A percentile compares a stretch with the other conserved stretches of the same genome.
These are phyloP conservation scores for Pythium brassicae DNA, from an alignment of 352 stramenopile species.

Conservation along the genomic window DNA sequence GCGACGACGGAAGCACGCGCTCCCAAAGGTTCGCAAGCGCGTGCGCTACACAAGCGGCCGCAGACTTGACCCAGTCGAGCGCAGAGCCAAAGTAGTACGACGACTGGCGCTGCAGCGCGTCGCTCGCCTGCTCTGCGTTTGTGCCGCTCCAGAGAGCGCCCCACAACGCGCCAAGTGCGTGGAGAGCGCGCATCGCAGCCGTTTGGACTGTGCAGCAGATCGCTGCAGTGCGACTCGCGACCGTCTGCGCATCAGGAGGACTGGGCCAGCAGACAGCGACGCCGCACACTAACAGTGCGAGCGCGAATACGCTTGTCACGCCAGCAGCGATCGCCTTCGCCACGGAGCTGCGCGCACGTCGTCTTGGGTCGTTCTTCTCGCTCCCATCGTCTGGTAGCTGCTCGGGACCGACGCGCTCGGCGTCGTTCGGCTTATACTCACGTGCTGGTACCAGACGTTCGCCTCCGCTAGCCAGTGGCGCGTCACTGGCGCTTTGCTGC, in stretches of 20 bases:
- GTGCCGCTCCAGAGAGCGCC: neutral
- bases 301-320: neutral
- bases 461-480: neutral
- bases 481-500: neutral
- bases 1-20: neutral
- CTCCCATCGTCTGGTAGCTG: too few relatives aligned
- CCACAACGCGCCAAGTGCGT: neutral
- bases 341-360: neutral
- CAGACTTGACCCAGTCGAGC: neutral
- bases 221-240: neutral
- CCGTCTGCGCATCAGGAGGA: neutral
- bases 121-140: neutral
- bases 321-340: neutral
- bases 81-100: neutral
- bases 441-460: too few relatives aligned
- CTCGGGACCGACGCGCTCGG: too few relatives aligned
- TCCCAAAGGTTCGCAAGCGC: constrained; percentile 1
- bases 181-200: neutral
- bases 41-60: neutral
- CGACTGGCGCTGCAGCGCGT: neutral
- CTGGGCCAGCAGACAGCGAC: neutral
- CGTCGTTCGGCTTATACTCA: too few relatives aligned
- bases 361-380: neutral
- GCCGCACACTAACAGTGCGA: neutral
- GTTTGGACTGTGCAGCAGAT: neutral